Evolutionary conservation across 257 asterid species (phyloP), one percentile per base, ranked within the genome.

Genomic region (Fraxinus americana): DNA sequence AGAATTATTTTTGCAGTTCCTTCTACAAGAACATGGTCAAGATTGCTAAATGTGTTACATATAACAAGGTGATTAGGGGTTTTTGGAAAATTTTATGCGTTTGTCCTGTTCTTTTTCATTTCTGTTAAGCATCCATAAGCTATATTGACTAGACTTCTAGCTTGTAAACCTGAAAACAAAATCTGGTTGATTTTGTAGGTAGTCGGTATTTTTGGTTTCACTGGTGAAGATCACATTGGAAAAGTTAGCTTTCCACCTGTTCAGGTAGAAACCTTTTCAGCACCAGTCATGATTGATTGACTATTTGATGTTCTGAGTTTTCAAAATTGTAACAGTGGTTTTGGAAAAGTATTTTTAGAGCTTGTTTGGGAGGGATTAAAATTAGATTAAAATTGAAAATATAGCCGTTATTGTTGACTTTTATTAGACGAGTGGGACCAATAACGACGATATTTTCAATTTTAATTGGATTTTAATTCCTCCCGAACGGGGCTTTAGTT

Each of bases 151-250:
- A 72, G 57, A 48, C 41, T 71, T 11, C 35, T 30, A 35, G 72
- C 17, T 76, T 16, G 80, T 72, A 75, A 69, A 50, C 74, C 41
- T 67, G 54, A 75, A 36, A 67, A 52, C 74, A 67, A 78, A 67
- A 79, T 21, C 45, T 23, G 52, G 10, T 73, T 61, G 77, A 48
- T 52, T 57, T 65, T 72, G 79, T 90, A 93, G 99, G 98, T 85
- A 36, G 94, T 89, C 50, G 97, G 97, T 57, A 93, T 95, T 70
- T 95, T 95, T 82, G 99, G 99, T 82, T 95, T 95, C 84, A 87
- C 80, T 38, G 98, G 98, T 59, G 99, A 95, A 85, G 99, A 95
- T 82, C 97, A 93, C 90, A 95, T 95, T 41, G 99, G 98, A 39
- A 95, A 93, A 87, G 89, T 89, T 82, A 78, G 91, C 89, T 95